phyloP scores from a whole-genome alignment of 164 flowering plant species.

The Stephania japonica region DNA sequence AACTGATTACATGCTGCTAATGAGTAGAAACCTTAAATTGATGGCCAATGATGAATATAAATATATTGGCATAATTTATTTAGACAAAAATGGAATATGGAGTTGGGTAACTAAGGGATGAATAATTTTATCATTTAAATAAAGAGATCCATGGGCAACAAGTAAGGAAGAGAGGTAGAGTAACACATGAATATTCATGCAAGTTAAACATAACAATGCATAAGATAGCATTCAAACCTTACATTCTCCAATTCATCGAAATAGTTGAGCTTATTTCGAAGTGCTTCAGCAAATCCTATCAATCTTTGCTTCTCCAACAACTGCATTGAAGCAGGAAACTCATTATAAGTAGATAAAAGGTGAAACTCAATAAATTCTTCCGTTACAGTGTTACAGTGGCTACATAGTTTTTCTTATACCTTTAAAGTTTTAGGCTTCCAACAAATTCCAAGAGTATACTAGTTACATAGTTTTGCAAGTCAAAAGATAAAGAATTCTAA shows the following conservation, averaged over 20 bases:
- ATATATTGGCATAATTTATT: too few relatives aligned
- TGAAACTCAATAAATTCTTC: neutral
- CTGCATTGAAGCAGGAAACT: slow-evolving; percentile 35
- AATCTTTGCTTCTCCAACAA: slow-evolving; percentile 82
- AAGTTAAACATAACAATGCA: slow-evolving; percentile 7
- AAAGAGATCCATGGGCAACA: neutral
- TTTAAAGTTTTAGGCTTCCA: neutral
- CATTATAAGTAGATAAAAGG: neutral
- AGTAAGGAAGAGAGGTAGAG: neutral
- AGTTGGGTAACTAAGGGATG: neutral
- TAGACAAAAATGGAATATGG: neutral
- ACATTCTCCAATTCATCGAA: slow-evolving; percentile 99
- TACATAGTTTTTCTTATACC: neutral
- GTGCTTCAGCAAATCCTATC: slow-evolving; percentile 89
- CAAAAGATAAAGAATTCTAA: neutral
- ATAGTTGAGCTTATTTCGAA: slow-evolving; percentile 85
- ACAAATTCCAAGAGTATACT: neutral
- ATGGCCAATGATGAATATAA: too few relatives aligned
- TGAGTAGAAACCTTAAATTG: too few relatives aligned
- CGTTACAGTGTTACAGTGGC: neutral
- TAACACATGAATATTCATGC: neutral
- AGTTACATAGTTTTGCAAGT: neutral
- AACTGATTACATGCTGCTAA: too few relatives aligned
- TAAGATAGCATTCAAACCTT: slow-evolving; percentile 49
- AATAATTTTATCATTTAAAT: too few relatives aligned